phyloP scores from a whole-genome alignment of 2,329 filamentous ascomycete genomes.

The Clonostachys chloroleuca region DNA sequence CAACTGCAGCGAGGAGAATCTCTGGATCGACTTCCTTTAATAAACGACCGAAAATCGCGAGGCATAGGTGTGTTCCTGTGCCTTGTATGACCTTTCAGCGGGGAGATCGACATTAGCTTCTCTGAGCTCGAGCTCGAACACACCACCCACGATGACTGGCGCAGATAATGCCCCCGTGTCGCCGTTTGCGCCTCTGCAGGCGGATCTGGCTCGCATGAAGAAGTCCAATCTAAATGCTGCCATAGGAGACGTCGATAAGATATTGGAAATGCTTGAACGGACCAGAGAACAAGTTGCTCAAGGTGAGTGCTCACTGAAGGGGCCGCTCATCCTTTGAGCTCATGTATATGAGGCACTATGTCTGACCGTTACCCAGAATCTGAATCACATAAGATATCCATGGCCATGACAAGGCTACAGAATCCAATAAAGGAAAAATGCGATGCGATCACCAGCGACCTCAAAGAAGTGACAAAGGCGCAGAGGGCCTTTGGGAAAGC shows the following conservation, averaged over 20 bases:
- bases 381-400: conserved; percentile 54
- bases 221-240: conserved; percentile 65
- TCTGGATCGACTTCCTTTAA: not conserved
- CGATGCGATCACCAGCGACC: conserved; percentile 72
- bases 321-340: not conserved
- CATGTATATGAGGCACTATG: not conserved
- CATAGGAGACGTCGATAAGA: conserved; percentile 75
- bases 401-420: conserved; percentile 79
- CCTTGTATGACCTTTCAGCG: no score
- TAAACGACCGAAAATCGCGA: not conserved
- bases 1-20: not conserved
- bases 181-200: conserved; percentile 55
- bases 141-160: conserved; percentile 19
- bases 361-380: conserved; percentile 12
- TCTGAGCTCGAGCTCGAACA: no score
- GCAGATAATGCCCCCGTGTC: conserved; percentile 28
- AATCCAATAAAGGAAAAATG: conserved; percentile 79
- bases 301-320: conserved; percentile 38
- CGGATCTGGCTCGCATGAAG: conserved; percentile 70
- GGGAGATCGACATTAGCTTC: no score
- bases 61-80: not conserved
- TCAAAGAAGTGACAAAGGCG: conserved; percentile 79
- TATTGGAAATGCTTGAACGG: conserved; percentile 71
- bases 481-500: conserved; percentile 82
- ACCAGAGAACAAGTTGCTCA: conserved; percentile 70